Evolutionary conservation across 345 rosid species (phyloP).

Genomic region (Citrus sp.): DNA sequence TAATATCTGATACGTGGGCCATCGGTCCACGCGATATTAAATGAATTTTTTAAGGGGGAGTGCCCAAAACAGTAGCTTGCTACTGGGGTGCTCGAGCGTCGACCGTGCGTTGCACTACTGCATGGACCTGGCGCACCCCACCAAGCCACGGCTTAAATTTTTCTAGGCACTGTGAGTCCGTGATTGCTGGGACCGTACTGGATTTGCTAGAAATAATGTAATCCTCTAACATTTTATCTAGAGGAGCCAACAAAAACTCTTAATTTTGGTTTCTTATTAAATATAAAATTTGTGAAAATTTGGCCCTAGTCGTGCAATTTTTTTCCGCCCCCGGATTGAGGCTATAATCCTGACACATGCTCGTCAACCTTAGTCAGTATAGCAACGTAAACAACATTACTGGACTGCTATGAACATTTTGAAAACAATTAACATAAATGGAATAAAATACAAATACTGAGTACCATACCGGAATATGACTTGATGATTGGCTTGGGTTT

Average conservation of each 20-base stretch:
- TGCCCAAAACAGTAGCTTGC: not conserved
- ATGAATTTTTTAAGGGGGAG: not conserved
- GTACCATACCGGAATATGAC: no score
- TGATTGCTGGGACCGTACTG: accelerated
- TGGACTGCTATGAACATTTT: no score
- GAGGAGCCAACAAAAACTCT: no score
- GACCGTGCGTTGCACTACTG: not conserved
- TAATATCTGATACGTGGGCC: conserved; percentile 51
- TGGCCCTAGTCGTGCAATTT: accelerated
- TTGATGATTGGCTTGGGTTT: no score
- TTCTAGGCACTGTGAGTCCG: accelerated
- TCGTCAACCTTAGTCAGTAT: no score
- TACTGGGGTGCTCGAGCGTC: not conserved
- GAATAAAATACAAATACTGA: no score
- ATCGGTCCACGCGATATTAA: not conserved
- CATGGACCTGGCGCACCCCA: not conserved
- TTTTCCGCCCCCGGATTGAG: no score
- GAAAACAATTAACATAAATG: no score
- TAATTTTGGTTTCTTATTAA: accelerated
- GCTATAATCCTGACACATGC: no score
- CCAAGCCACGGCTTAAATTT: accelerated
- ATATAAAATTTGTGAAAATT: no score
- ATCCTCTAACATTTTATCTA: no score
- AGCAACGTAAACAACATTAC: no score
- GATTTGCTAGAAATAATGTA: accelerated